Percentiles rank a stretch among this genome's conserved stretches.
These are phyloP conservation scores for Colletotrichum magnum DNA, from an alignment of 2,329 filamentous ascomycete species.

Conservation along the genomic window DNA sequence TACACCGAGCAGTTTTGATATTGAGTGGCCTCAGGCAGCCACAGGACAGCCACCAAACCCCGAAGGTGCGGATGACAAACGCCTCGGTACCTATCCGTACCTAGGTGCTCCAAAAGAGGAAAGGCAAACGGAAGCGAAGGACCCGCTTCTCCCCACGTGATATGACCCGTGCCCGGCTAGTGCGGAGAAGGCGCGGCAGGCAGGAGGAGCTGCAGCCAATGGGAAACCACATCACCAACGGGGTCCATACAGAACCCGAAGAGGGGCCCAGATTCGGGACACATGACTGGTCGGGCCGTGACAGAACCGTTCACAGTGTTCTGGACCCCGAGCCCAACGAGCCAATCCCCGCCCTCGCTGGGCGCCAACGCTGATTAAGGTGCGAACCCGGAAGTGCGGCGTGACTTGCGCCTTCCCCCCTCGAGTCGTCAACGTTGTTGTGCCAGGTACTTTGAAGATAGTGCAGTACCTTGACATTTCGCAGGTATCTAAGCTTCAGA, in stretches of 20 bases:
- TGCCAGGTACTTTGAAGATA: no score
- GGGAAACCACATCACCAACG: slow-evolving; percentile 1
- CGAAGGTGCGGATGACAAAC: no score
- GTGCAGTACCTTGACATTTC: no score
- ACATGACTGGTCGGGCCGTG: slow-evolving; percentile 13
- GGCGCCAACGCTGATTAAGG: slow-evolving; percentile 1
- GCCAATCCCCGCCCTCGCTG: background rate
- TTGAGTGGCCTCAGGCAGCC: no score
- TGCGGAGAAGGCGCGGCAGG: slow-evolving; percentile 9
- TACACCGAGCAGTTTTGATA: no score
- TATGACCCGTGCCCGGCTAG: slow-evolving; percentile 18
- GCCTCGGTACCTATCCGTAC: no score
- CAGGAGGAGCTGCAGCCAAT: slow-evolving; percentile 17
- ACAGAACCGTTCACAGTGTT: background rate
- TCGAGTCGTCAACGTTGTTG: no score
- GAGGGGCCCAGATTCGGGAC: slow-evolving; percentile 7
- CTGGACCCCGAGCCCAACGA: slow-evolving; percentile 31
- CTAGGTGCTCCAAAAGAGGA: background rate
- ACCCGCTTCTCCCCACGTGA: slow-evolving; percentile 27
- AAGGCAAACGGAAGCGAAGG: background rate
- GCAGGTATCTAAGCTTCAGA: no score
- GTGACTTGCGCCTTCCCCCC: slow-evolving; percentile 28
- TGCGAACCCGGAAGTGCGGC: slow-evolving; percentile 4
- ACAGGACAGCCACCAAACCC: no score
- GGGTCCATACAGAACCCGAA: slow-evolving; percentile 19